Conservation (phyloP, 2,329 filamentous ascomycete species). For the Aspergillus novoparasiticus region DNA sequence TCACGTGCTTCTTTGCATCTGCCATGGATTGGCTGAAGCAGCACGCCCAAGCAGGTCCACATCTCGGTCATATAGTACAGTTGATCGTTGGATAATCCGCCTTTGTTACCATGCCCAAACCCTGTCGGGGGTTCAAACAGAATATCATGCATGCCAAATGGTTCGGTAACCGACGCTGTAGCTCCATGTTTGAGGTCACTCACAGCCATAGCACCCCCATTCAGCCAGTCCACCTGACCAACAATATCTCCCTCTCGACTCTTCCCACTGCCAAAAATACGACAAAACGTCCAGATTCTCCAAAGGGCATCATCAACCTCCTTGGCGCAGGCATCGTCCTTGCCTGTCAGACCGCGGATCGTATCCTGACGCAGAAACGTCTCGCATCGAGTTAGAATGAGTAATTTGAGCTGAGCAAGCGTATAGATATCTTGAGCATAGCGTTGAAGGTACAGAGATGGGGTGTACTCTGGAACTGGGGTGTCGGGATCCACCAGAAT, state of each 20-base stretch:
- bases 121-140: constrained; percentile 58
- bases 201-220: constrained; percentile 57
- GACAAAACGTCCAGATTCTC: constrained; percentile 68
- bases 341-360: constrained; percentile 54
- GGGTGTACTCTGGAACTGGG: constrained; percentile 56
- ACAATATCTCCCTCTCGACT: constrained; percentile 61
- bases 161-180: constrained; percentile 49
- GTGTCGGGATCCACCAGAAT: constrained; percentile 47
- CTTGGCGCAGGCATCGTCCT: constrained; percentile 47
- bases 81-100: constrained; percentile 57
- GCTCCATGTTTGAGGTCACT: constrained; percentile 41
- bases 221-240: constrained; percentile 65
- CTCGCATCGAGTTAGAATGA: constrained; percentile 59
- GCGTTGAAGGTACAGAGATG: constrained; percentile 54
- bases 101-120: constrained; percentile 60
- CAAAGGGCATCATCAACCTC: constrained; percentile 65
- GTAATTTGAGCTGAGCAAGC: constrained; percentile 56
- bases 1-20: constrained; percentile 57
- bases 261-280: constrained; percentile 62
- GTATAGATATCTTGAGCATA: constrained; percentile 57
- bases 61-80: constrained; percentile 67
- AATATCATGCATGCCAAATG: constrained; percentile 55
- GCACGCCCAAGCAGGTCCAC: constrained; percentile 62
- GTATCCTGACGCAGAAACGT: constrained; percentile 61
- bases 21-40: constrained; percentile 59